Conservation (phyloP, 2,329 filamentous ascomycete species). For the Lachnellula suecica region DNA sequence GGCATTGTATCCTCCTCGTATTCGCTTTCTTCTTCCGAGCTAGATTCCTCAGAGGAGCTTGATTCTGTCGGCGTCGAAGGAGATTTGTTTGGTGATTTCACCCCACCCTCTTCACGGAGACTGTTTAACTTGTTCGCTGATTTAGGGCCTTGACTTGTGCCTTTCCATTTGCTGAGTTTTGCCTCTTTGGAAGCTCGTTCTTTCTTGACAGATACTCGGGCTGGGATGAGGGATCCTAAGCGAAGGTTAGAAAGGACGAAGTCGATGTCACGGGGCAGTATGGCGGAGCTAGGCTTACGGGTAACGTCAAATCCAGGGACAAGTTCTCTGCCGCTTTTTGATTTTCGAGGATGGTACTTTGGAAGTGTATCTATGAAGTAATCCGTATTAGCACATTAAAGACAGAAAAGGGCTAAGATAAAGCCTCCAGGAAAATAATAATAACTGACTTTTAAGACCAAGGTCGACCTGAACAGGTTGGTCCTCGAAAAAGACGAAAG, state of each 20-base stretch:
- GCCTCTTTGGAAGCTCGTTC: constrained; percentile 22
- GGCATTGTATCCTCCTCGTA: constrained; percentile 33
- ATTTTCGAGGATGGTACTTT: constrained; percentile 32
- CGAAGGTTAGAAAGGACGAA: constrained; percentile 6
- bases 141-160: constrained; percentile 24
- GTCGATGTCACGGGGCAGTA: neutral
- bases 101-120: constrained; percentile 19
- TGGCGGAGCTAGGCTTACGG: constrained; percentile 22
- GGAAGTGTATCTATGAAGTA: constrained; percentile 27
- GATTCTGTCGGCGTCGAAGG: constrained; percentile 28
- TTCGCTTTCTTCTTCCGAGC: constrained; percentile 33
- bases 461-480: constrained; percentile 24
- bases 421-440: neutral
- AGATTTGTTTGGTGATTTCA: constrained; percentile 14
- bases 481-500: constrained; percentile 28
- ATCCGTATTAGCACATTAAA: constrained; percentile 2
- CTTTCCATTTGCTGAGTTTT: constrained; percentile 28
- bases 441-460: constrained; percentile 30
- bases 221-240: constrained; percentile 23
- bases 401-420: neutral
- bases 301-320: constrained; percentile 29
- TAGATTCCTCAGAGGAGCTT: constrained; percentile 32
- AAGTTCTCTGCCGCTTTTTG: constrained; percentile 29
- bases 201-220: constrained; percentile 23
- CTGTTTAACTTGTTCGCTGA: constrained; percentile 18